Base-by-base conservation (phyloP, 2,329 filamentous ascomycete species). In the Gyromitra esculenta region DNA sequence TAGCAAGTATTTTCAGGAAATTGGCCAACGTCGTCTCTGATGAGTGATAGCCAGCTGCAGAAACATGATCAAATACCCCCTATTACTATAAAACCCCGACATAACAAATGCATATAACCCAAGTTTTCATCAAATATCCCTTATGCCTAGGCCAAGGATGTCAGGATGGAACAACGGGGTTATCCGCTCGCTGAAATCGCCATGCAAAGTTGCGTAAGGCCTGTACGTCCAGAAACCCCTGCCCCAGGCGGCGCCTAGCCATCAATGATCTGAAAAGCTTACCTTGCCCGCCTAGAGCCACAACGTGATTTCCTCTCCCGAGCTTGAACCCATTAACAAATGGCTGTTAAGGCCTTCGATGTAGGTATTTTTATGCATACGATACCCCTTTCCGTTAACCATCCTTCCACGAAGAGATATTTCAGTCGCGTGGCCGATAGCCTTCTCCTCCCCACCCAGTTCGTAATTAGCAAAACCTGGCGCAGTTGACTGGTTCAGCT, bases 341-440 rank as follows among this genome's bases (percentile, higher is more conserved):
- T 70, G 45, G 13, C 39, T 52, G 21, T 62, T 37, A 1, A 62
- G 8, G 37, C n/a, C 57, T 45, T 43, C n/a, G 31, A n/a, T 50
- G 65, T 48, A 18, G 3, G 60, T 43, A 39, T 60, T 15, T 56
- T 18, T 21, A 57, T 64, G 57, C 64, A 48, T 63, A 62, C 52
- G 21, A 56, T 69, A 63, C 48, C 65, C 57, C 25, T 64, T 70
- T 75, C 72, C 57, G 72, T 64, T 50, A 75, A 9, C 18, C 41
- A 25, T 37, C 54, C 62, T 74, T 56, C 48, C 25, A 54, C 18
- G 31, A 64, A 62, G 41, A n/a, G 57, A 64, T 52, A n/a, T n/a
- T 43, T 54, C 48, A 73, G 62, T 73, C 69, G 50, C 69, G 48
- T 70, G 67, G 67, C 56, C 45, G 68, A 71, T 35, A 57, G 57